Percentiles rank a stretch among this genome's conserved stretches.
Conservation (phyloP, 192 early-diverging fungal genomes). For the Gamsiella multidivaricata region DNA sequence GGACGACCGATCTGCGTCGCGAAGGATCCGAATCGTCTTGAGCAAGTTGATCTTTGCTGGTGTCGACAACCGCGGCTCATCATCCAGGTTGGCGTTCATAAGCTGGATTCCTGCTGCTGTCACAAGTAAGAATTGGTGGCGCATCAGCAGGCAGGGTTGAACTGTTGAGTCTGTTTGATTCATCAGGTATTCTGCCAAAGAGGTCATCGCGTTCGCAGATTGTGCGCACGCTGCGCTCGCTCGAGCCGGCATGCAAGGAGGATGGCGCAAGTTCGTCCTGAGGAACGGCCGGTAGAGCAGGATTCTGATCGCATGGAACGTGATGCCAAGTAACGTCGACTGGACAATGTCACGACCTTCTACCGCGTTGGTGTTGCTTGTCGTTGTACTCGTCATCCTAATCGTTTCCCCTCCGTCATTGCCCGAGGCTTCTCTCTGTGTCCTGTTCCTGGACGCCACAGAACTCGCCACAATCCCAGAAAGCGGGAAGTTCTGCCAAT, state of each 20-base stretch:
- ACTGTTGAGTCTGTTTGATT: constrained; percentile 33
- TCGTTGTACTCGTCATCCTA: neutral
- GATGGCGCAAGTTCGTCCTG: constrained; percentile 46
- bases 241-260: constrained; percentile 37
- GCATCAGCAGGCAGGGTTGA: constrained; percentile 49
- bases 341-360: constrained; percentile 47
- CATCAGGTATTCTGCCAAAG: constrained; percentile 45
- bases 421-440: neutral
- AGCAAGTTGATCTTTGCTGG: constrained; percentile 52
- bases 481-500: constrained; percentile 48
- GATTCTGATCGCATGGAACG: constrained; percentile 43
- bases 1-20: constrained; percentile 47
- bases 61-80: constrained; percentile 46
- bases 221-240: constrained; percentile 47
- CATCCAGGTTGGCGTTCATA: constrained; percentile 49
- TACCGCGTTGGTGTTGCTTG: constrained; percentile 9
- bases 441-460: neutral
- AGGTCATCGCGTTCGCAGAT: constrained; percentile 51
- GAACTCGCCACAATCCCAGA: constrained; percentile 22
- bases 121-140: constrained; percentile 45
- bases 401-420: neutral
- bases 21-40: constrained; percentile 45
- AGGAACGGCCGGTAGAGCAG: constrained; percentile 47
- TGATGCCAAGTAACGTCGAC: constrained; percentile 35
- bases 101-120: constrained; percentile 47